These are phyloP conservation scores for Fraxinus americana DNA, from an alignment of 257 asterid genomes.

Conservation along the genomic window DNA sequence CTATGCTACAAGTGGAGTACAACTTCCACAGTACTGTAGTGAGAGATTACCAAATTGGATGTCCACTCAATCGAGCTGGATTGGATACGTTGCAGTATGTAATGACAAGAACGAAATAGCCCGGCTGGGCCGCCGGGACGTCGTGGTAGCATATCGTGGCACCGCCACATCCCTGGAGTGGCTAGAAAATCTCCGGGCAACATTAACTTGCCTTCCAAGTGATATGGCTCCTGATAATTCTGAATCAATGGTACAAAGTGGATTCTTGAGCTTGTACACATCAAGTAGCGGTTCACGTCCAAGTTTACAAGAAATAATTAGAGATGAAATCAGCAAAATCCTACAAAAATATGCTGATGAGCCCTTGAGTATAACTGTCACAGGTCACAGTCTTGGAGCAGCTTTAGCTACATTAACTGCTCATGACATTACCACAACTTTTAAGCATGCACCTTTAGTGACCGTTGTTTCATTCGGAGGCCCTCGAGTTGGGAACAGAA, in stretches of 20 bases:
- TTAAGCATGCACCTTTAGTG: conserved; percentile 64
- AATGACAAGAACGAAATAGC: conserved; percentile 60
- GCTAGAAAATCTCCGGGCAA: conserved; percentile 79
- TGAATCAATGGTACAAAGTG: conserved; percentile 74
- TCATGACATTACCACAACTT: conserved; percentile 61
- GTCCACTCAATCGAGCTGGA: conserved; percentile 68
- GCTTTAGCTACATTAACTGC: conserved; percentile 88
- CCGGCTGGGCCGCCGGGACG: conserved; percentile 76
- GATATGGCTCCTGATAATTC: conserved; percentile 48
- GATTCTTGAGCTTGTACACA: conserved; percentile 78
- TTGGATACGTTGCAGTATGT: conserved; percentile 92
- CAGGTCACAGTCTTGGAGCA: conserved; percentile 95
- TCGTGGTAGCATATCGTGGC: conserved; percentile 85
- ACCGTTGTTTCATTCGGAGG: conserved; percentile 92
- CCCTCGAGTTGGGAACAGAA: conserved; percentile 78
- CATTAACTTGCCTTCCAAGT: conserved; percentile 45
- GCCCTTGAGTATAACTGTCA: conserved; percentile 80
- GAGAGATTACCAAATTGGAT: conserved; percentile 51
- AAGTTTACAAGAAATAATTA: conserved; percentile 50
- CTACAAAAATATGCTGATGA: conserved; percentile 52
- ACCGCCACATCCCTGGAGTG: conserved; percentile 86
- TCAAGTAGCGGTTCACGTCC: conserved; percentile 32
- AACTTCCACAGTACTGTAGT: conserved; percentile 56
- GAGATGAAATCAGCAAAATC: conserved; percentile 46
- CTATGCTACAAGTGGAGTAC: conserved; percentile 74